Evolutionary conservation across 108 stramenopile species (phyloP), one percentile per base, ranked within the genome.

Genomic region (Nitzschia sp.): DNA sequence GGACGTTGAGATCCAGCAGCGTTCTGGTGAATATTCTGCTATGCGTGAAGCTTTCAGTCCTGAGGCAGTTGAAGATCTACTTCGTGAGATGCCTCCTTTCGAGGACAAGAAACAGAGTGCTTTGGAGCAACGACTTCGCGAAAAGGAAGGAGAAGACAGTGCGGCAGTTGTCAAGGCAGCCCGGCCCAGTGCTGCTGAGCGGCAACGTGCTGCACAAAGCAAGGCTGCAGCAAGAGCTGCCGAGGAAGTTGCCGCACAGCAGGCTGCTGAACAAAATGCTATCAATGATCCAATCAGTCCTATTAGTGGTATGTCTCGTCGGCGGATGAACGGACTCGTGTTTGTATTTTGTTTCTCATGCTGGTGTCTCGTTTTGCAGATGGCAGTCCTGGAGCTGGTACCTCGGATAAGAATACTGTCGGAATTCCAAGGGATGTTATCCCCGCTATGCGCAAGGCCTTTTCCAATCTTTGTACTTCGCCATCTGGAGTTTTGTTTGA

Each of bases 61-160:
- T 3, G 92, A 90, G 70, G 85, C 88, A 19, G 88, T 90, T 21
- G 94, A 92, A 68, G 90, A 90, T 72, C 68, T 97, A 68, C 83
- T 97, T 40, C 85, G 92, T 57, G 91, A 93, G 57, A 97, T 97
- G 97, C 97, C 97, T 40, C 90, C 92, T 21, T 97, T 94, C 73
- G 93, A 95, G 63, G 86, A 91, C 58, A 82, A 88, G 73, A 83
- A 89, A 70, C 80, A 84, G 58, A 87, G 84, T 61, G 90, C 91
- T 21, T 56, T 95, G 50, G 90, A 93, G 70, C 77, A 86, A 57
- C 69, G 89, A 54, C 82, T 97, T 15, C 70, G 83, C 44, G 88
- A 95, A 44, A 89, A 86, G 44, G 91, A 89, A 77, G 89, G 90
- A 14, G 86, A 89, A 58, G 86, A 91, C 62, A 89, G 92, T 69